These are phyloP conservation scores for Psidium friedrichsthalianum DNA, from an alignment of 345 rosid species.

Conservation along the genomic window DNA sequence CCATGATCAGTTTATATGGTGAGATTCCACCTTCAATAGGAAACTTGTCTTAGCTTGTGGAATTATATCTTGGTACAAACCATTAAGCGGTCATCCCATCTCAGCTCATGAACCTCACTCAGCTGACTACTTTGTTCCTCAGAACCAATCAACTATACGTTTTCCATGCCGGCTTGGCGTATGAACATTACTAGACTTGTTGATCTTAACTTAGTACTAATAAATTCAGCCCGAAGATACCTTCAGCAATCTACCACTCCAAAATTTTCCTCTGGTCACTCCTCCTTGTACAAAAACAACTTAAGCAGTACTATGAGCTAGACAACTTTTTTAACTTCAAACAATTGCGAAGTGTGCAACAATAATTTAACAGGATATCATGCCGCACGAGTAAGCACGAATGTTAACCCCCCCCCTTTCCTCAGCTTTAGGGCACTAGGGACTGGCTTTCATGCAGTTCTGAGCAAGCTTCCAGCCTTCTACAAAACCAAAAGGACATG, in stretches of 20 bases:
- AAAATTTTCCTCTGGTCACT: not conserved
- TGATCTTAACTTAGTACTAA: not conserved
- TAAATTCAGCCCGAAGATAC: not conserved
- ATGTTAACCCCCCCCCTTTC: not conserved
- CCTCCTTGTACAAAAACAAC: not conserved
- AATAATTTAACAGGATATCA: not conserved
- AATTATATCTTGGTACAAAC: not conserved
- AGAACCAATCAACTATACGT: not conserved
- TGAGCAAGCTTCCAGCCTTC: not conserved
- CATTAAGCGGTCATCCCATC: conserved; percentile 1
- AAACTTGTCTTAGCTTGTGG: not conserved
- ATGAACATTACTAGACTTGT: not conserved
- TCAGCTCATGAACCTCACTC: conserved; percentile 1
- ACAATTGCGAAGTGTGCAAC: not conserved
- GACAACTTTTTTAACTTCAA: not conserved
- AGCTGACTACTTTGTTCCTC: not conserved
- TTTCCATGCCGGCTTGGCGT: not conserved
- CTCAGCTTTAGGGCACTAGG: not conserved
- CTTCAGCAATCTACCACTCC: not conserved
- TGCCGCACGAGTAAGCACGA: accelerated
- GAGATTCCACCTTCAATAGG: not conserved
- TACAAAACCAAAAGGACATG: not conserved
- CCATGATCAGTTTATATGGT: not conserved
- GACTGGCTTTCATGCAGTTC: not conserved
- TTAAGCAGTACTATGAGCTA: not conserved